Evolutionary conservation across 2,329 filamentous ascomycete species (phyloP).

Genomic region (Colletotrichum scovillei): DNA sequence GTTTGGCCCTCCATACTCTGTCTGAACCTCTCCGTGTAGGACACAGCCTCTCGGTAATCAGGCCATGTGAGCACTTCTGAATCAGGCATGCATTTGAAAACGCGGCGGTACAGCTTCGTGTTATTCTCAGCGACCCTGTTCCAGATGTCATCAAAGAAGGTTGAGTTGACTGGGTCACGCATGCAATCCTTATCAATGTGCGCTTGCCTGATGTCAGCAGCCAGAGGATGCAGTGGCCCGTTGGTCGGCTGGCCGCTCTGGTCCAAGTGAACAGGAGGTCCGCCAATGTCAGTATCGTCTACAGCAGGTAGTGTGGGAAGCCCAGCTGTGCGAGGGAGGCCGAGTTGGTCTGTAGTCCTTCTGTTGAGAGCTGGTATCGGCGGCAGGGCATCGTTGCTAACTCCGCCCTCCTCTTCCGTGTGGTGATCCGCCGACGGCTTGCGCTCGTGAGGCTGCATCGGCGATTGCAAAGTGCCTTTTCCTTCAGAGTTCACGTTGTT

Average conservation of each 20-base stretch:
- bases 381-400: conserved; percentile 63
- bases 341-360: conserved; percentile 74
- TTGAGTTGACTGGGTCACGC: conserved; percentile 84
- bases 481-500: conserved; percentile 73
- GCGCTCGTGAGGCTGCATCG: conserved; percentile 56
- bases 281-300: conserved; percentile 87
- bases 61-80: conserved; percentile 94
- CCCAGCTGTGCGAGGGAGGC: conserved; percentile 75
- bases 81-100: conserved; percentile 97
- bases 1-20: conserved; percentile 71
- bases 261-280: conserved; percentile 71
- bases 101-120: conserved; percentile 90
- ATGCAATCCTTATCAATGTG: conserved; percentile 91
- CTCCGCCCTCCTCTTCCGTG: conserved; percentile 38
- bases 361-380: conserved; percentile 68
- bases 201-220: conserved; percentile 78
- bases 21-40: conserved; percentile 82
- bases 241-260: conserved; percentile 60
- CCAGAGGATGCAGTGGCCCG: conserved; percentile 61
- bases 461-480: conserved; percentile 66
- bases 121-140: conserved; percentile 90
- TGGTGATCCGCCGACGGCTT: conserved; percentile 37
- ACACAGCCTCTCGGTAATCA: conserved; percentile 86
- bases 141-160: conserved; percentile 92
- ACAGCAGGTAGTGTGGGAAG: conserved; percentile 75